phyloP scores from a whole-genome alignment of 495 filamentous ascomycete genomes.

The Penicillium desertorum region DNA sequence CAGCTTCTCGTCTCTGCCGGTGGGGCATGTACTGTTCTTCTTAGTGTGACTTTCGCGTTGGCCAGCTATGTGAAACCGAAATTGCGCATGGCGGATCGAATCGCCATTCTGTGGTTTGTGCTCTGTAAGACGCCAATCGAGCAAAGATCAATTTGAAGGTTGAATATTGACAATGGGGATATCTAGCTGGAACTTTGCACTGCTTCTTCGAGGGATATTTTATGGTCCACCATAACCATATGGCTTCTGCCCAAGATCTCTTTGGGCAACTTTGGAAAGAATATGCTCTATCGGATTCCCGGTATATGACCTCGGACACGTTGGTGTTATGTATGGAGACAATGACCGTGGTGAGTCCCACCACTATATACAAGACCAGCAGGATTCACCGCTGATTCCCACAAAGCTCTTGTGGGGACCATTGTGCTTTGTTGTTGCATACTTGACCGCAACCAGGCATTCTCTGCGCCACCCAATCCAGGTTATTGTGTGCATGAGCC shows the following conservation, averaged over 20 bases:
- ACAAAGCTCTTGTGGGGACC: constrained; percentile 72
- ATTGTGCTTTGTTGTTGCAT: constrained; percentile 67
- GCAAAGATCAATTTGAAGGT: background rate
- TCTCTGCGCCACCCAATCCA: constrained; percentile 70
- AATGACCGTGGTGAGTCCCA: constrained; percentile 67
- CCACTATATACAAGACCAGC: background rate
- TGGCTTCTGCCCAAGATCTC: constrained; percentile 59
- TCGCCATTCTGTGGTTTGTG: constrained; percentile 67
- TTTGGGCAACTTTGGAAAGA: constrained; percentile 88
- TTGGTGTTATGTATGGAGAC: constrained; percentile 84
- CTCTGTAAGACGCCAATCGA: constrained; percentile 47
- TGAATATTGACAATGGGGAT: constrained; percentile 11
- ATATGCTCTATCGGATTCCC: constrained; percentile 78
- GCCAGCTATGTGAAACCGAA: constrained; percentile 48
- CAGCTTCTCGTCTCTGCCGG: constrained; percentile 55
- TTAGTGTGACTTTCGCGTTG: constrained; percentile 50
- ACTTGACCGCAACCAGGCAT: constrained; percentile 57
- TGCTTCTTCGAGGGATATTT: constrained; percentile 88
- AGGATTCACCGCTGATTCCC: constrained; percentile 14
- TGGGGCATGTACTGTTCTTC: constrained; percentile 48
- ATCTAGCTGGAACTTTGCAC: constrained; percentile 63
- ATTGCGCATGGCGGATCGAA: constrained; percentile 50
- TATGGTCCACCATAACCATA: constrained; percentile 60
- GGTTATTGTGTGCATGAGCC: constrained; percentile 68
- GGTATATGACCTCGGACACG: constrained; percentile 74